These are phyloP conservation scores for Colletotrichum godetiae DNA, from an alignment of 2,329 filamentous ascomycete genomes.

Conservation along the genomic window DNA sequence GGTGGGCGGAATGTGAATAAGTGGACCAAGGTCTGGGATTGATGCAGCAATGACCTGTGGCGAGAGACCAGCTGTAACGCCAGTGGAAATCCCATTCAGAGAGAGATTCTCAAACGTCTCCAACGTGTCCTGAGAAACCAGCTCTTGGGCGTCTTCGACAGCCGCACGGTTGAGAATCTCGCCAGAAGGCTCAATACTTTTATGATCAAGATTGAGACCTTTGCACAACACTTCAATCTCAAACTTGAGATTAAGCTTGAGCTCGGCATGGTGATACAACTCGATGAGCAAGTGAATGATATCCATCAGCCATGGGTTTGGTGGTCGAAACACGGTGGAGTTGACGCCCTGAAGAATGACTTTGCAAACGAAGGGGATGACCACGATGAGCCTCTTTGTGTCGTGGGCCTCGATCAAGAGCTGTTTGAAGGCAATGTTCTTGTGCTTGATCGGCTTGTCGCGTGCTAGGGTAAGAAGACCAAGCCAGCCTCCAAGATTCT, in stretches of 20 bases:
- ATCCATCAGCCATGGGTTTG: conserved; percentile 98
- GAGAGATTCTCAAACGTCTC: conserved; percentile 88
- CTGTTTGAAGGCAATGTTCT: conserved; percentile 97
- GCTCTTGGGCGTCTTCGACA: conserved; percentile 70
- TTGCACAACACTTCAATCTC: conserved; percentile 98
- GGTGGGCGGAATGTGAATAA: conserved; percentile 83
- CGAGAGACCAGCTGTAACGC: conserved; percentile 78
- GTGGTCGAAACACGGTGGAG: conserved; percentile 91
- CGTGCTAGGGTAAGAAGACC: conserved; percentile 92
- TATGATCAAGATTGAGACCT: conserved; percentile 90
- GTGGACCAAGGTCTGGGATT: conserved; percentile 84
- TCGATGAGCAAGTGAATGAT: conserved; percentile 92
- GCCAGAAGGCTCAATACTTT: conserved; percentile 86
- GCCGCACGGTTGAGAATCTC: conserved; percentile 83
- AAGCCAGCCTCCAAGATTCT: conserved; percentile 94
- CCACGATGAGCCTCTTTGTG: conserved; percentile 88
- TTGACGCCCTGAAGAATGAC: conserved; percentile 85
- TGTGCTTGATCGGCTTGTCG: conserved; percentile 95
- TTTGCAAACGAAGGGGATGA: conserved; percentile 98
- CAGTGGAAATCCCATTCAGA: conserved; percentile 77
- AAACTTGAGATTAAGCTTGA: conserved; percentile 97
- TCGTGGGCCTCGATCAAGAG: conserved; percentile 93
- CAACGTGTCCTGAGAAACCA: conserved; percentile 73
- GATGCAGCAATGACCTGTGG: conserved; percentile 81
- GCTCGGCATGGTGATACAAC: conserved; percentile 89